Evolutionary conservation across 441 rosid species (phyloP).

Genomic region (Corymbia citriodora): DNA sequence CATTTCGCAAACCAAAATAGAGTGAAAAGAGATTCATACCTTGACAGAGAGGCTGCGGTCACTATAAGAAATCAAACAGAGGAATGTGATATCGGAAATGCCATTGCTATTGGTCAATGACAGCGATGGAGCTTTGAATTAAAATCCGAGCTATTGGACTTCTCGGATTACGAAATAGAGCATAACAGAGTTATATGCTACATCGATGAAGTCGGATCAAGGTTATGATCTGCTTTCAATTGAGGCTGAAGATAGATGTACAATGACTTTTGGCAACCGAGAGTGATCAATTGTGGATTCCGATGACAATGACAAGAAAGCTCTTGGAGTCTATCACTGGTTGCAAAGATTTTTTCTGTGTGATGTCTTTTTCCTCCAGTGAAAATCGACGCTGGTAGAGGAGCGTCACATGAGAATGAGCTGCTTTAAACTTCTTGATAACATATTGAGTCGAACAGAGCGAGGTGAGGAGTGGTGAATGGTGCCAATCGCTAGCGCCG

Average conservation of each 20-base stretch:
- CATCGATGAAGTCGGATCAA: not conserved
- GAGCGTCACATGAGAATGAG: not conserved
- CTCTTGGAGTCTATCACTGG: not conserved
- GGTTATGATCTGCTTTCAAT: not conserved
- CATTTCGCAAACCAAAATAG: not conserved
- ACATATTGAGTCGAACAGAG: not conserved
- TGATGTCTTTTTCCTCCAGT: not conserved
- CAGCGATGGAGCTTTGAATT: not conserved
- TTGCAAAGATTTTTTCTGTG: no score
- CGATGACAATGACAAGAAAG: not conserved
- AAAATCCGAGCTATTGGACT: not conserved
- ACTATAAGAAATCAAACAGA: not conserved
- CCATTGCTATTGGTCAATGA: no score
- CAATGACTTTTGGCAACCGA: not conserved
- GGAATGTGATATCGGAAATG: not conserved
- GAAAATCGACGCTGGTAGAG: not conserved
- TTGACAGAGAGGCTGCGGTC: not conserved
- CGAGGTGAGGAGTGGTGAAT: no score
- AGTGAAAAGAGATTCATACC: not conserved
- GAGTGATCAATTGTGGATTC: not conserved
- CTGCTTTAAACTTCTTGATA: not conserved
- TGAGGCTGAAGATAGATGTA: not conserved
- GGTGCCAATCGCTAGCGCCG: no score
- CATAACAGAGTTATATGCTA: no score
- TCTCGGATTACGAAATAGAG: no score